Evolutionary conservation across 2,329 filamentous ascomycete species (phyloP), one percentile per base, ranked within the genome.

Genomic region (Cladosporium sp.): DNA sequence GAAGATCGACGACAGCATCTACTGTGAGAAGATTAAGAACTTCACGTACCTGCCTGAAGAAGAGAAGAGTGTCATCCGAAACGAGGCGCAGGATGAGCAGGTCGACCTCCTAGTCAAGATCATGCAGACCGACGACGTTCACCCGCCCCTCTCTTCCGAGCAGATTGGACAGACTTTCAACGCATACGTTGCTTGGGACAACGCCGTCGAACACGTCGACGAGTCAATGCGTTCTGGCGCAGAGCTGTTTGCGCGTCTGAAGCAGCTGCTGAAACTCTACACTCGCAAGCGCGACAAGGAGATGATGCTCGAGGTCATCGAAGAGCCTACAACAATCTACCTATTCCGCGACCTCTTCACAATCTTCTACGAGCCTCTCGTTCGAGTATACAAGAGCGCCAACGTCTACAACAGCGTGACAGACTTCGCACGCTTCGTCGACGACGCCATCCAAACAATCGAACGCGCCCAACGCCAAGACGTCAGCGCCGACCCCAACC

Each of bases 381-480:
- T 99, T 18, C 87, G 95, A 57, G 95, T 99, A 0, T 99, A 99
- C 84, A 99, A 98, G 80, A 97, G 93, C 23, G 95, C 95, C 69
- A 99, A 98, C 72, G 94, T 99, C 28, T 98, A 98, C 83, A 95
- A 89, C 82, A 96, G 91, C 75, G 94, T 99, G 67, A 98, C 94
- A 0, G 95, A 99, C 78, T 98, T 99, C 80, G 91, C 94, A 0
- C 84, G 88, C 46, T 99, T 99, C 73, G 88, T 95, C 62, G 93
- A 97, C 74, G 95, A 99, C 76, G 91, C 93, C 76, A 97, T 98
- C 71, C 85, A 88, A 74, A 92, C 93, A 69, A 86, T 90, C 61
- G 87, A 89, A 73, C 84, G 84, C 51, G 87, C 86, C 46, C 88
- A 90, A 71, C 81, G 85, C 32, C 87, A 89, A 76, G 95, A 98